These are phyloP conservation scores for Termitomyces sp. DNA, from an alignment of 768 basidiomycete genomes.

Conservation along the genomic window DNA sequence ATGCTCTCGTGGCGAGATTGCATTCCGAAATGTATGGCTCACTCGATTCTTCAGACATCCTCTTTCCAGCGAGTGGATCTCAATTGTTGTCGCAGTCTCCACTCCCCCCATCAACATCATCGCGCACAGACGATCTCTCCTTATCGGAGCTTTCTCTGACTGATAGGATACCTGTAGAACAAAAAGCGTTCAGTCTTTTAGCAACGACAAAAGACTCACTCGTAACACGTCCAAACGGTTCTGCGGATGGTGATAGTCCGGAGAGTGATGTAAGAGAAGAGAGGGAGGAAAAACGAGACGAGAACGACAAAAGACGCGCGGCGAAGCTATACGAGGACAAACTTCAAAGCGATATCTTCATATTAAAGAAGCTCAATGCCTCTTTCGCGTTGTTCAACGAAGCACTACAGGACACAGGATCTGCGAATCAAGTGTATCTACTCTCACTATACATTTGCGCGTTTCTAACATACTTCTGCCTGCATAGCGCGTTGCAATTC, in stretches of 20 bases:
- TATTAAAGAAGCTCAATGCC: conserved; percentile 68
- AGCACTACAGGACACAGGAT: conserved; percentile 56
- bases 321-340: conserved; percentile 54
- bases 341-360: conserved; percentile 66
- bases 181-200: conserved; percentile 14
- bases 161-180: conserved; percentile 17
- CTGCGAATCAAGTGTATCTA: conserved; percentile 62
- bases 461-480: neutral
- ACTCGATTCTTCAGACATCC: conserved; percentile 11
- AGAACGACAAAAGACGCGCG: conserved; percentile 14
- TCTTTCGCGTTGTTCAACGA: conserved; percentile 67
- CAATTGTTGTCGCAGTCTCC: conserved; percentile 28
- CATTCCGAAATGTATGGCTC: conserved; percentile 10
- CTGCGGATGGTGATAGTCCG: conserved; percentile 1
- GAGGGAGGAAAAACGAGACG: conserved; percentile 12
- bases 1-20: neutral
- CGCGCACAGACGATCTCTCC: conserved; percentile 28
- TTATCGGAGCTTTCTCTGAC: conserved; percentile 32
- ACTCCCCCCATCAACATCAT: conserved; percentile 20
- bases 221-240: conserved; percentile 6
- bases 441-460: neutral
- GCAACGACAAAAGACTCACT: conserved; percentile 8
- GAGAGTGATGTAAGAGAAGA: conserved; percentile 4
- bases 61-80: conserved; percentile 16
- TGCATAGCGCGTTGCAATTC: conserved; percentile 55